Base-by-base conservation (phyloP, 2,329 filamentous ascomycete genomes). In the Penicillium olsonii region DNA sequence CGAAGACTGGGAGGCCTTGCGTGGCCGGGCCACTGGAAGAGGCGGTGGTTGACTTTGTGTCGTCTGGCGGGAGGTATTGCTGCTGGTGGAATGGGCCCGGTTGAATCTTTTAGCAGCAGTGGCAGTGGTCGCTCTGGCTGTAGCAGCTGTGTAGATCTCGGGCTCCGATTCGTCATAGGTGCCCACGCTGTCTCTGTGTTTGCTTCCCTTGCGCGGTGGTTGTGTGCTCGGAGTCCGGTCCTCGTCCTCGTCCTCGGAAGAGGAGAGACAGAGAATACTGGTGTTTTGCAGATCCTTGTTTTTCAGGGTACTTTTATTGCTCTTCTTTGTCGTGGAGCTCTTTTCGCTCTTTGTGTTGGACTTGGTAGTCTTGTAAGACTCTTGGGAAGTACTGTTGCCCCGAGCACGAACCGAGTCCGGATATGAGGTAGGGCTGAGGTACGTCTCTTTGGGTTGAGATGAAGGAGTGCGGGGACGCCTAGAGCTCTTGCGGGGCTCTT, bases 261-360 rank as follows among this genome's bases (percentile, higher is more conserved):
- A 78, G 37, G 75, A 78, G 26, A 78, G 69, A 42, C 70, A 75
- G 9, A 78, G 70, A 10, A 78, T 66, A 53, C 76, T 78, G 7
- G 71, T 71, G 12, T 70, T 67, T 37, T 71, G 70, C 19, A 78
- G 63, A 52, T 78, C 73, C 11, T 62, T 63, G 26, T 67, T 67
- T 35, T 64, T 66, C 55, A 75, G 52, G 5, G 67, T 68, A 31
- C 61, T 68, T 48, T 62, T 69, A 54, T 70, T 71, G 40, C 66
- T 71, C 52, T 72, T 73, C 47, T 68, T 71, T 1, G 64, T 66
- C 44, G 70, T 41, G 1, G 53, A 45, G 18, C 53, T 60, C 45
- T 65, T 66, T 4, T 48, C 48, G 35, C 46, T 53, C 10, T 52
- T 50, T 4, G 45, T 40, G 12, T 56, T 56, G 14, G 38, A 45